phyloP scores from a whole-genome alignment of 1,284 basidiomycete species.

The Microbotryum scabiosae region DNA sequence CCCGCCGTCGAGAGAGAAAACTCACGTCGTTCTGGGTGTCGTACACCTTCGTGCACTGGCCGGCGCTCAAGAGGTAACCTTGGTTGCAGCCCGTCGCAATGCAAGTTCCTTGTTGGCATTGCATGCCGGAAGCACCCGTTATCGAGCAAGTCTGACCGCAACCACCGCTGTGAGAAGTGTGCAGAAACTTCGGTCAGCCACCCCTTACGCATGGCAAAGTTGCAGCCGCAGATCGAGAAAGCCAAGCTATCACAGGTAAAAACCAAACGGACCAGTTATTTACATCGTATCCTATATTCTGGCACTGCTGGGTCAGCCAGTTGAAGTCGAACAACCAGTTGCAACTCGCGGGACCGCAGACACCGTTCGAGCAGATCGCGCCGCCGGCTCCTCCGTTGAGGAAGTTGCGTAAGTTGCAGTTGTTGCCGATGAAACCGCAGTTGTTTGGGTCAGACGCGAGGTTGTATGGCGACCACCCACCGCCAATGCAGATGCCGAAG shows the following conservation, averaged over 20 bases:
- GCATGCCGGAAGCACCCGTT: constrained; percentile 3
- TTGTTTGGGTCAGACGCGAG: constrained; percentile 8
- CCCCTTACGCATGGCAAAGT: background rate
- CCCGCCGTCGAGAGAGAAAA: background rate
- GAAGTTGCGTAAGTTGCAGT: constrained; percentile 1
- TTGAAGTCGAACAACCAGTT: constrained; percentile 16
- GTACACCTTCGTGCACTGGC: constrained; percentile 7
- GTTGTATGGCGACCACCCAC: background rate
- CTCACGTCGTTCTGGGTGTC: constrained; percentile 10
- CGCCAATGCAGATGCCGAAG: constrained; percentile 9
- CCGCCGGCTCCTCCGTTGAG: constrained; percentile 6
- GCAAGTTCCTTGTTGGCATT: constrained; percentile 10
- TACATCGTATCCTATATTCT: constrained; percentile 10
- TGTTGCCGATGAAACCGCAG: constrained; percentile 7
- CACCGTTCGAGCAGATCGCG: constrained; percentile 8
- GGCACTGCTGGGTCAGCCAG: constrained; percentile 13
- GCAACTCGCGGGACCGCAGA: constrained; percentile 13
- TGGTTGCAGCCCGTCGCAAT: constrained; percentile 13
- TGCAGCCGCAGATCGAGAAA: background rate
- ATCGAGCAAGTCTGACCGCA: constrained; percentile 16
- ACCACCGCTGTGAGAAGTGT: background rate
- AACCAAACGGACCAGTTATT: constrained; percentile 13
- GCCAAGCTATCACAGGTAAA: background rate
- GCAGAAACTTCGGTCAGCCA: background rate
- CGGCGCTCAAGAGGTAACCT: constrained; percentile 12